phyloP scores from a whole-genome alignment of 1,284 basidiomycete species.

The Gomphus bonarii region DNA sequence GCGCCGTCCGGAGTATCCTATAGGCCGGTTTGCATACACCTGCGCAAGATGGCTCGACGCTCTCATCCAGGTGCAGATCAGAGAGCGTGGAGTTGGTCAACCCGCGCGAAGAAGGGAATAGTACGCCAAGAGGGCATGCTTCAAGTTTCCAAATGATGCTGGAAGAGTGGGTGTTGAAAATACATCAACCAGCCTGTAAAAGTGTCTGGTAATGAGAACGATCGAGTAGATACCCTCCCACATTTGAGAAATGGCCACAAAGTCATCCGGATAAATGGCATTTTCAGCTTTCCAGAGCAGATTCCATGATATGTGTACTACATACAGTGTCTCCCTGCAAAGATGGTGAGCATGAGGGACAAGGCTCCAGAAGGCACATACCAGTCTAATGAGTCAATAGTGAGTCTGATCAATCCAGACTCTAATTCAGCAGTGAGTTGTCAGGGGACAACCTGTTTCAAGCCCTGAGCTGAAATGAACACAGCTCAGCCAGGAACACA shows the following conservation, averaged over 20 bases:
- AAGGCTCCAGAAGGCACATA: constrained; percentile 27
- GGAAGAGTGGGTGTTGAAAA: constrained; percentile 62
- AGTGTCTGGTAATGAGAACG: constrained; percentile 12
- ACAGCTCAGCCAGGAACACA: too few relatives aligned
- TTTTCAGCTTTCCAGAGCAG: constrained; percentile 77
- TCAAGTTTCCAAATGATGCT: constrained; percentile 49
- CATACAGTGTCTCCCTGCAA: constrained; percentile 73
- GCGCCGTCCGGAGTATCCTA: constrained; percentile 13
- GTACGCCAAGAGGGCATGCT: constrained; percentile 70
- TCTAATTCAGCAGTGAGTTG: constrained; percentile 71
- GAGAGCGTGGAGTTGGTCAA: constrained; percentile 78
- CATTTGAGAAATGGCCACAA: constrained; percentile 85
- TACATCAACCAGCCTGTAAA: constrained; percentile 66
- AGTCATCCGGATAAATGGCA: constrained; percentile 68
- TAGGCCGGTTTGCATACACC: constrained; percentile 25
- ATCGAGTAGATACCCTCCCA: constrained; percentile 29
- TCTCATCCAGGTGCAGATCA: constrained; percentile 56
- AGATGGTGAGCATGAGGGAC: not conserved
- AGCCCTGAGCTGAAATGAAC: too few relatives aligned
- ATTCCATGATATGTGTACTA: constrained; percentile 82
- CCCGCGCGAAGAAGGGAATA: constrained; percentile 75
- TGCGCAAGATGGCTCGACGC: constrained; percentile 54
- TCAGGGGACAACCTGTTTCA: constrained; percentile 78
- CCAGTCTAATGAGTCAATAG: constrained; percentile 93
- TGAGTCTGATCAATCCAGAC: constrained; percentile 59